These are phyloP conservation scores for Ricinus communis DNA, from an alignment of 345 rosid genomes.

Conservation along the genomic window DNA sequence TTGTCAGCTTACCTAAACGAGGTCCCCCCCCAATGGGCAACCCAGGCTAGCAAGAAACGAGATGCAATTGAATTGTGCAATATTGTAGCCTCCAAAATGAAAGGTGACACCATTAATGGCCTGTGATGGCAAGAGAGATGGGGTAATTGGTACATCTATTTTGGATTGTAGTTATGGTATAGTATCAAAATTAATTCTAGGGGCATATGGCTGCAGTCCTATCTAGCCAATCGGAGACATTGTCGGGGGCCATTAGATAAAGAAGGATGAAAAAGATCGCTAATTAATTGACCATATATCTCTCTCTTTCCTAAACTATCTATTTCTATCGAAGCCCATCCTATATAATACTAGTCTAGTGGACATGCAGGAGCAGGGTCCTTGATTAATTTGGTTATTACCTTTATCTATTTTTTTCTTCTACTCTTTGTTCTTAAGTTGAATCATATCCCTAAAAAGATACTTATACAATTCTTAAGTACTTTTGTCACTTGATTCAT, in stretches of 20 bases:
- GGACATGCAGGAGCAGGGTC: background rate
- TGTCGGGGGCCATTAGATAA: constrained; percentile 25
- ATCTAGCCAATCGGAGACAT: background rate
- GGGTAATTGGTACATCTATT: background rate
- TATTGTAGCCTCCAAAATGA: too few species aligned
- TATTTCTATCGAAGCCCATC: background rate
- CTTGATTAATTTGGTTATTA: background rate
- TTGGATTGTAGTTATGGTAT: background rate
- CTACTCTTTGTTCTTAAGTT: too few species aligned
- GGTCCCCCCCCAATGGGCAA: constrained; percentile 21
- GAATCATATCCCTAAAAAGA: too few species aligned
- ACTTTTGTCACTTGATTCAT: too few species aligned
- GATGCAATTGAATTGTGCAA: too few species aligned
- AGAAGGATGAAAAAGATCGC: constrained; percentile 10
- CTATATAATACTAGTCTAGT: too few species aligned
- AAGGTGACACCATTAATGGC: background rate
- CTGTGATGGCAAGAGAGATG: background rate
- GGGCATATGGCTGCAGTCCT: constrained; percentile 20
- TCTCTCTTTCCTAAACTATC: background rate
- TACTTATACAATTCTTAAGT: too few species aligned
- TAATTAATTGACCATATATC: background rate
- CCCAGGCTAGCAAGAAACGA: background rate
- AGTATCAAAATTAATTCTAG: background rate
- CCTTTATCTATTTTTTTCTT: too few species aligned
- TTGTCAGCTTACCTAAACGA: background rate